Evolutionary conservation across 2,329 filamentous ascomycete species (phyloP).

Genomic region (Cercospora sp.): DNA sequence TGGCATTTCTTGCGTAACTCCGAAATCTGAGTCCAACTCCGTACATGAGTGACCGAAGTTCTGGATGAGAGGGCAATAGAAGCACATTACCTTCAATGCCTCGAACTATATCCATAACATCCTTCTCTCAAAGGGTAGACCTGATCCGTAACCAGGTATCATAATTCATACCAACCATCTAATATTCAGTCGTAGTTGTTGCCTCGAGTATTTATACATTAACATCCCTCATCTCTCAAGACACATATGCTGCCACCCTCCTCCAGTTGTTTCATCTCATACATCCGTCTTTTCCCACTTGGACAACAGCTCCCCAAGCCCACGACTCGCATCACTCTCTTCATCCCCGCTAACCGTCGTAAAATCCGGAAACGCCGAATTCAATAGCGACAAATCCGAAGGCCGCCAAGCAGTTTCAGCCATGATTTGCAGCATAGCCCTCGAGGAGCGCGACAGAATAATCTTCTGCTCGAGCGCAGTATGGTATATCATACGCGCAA

Average conservation of each 20-base stretch:
- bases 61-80: not conserved
- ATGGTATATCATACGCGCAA: conserved; percentile 22
- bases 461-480: conserved; percentile 18
- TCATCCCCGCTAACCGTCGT: conserved; percentile 9
- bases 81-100: not conserved
- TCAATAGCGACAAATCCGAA: conserved; percentile 14
- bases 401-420: conserved; percentile 22
- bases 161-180: not conserved
- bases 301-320: conserved; percentile 17
- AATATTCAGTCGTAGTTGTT: not conserved
- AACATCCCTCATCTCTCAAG: not conserved
- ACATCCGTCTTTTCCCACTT: conserved; percentile 16
- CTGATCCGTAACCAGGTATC: not conserved
- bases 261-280: not conserved
- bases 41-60: not conserved
- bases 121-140: not conserved
- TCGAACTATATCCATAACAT: not conserved
- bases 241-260: not conserved
- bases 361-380: conserved; percentile 19
- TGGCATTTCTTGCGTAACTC: not conserved
- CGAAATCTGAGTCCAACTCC: not conserved
- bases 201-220: not conserved
- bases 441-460: not conserved
- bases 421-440: conserved; percentile 20
- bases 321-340: not conserved